Percentiles rank a stretch among this genome's conserved stretches.
Conservation (phyloP, 2,329 filamentous ascomycete species). For the Zymoseptoria pseudotritici region DNA sequence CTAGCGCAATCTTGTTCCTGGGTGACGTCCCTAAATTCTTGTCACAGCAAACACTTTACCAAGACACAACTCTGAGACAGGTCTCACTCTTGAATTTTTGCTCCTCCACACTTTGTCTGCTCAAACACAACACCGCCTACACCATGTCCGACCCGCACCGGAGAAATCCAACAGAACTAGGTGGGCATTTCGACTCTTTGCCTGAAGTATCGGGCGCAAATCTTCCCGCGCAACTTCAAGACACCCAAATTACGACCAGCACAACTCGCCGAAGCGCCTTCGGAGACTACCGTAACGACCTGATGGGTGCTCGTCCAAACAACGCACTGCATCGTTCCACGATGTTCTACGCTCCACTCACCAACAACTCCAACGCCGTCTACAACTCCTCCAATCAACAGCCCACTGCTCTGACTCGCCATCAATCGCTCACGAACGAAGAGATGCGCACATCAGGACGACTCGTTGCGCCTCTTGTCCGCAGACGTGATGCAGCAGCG, state of each 20-base stretch:
- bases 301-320: background rate
- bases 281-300: background rate
- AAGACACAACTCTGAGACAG: background rate
- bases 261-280: background rate
- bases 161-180: background rate
- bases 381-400: too few species aligned
- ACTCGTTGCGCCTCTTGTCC: background rate
- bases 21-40: background rate
- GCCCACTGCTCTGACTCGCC: too few species aligned
- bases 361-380: background rate
- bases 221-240: background rate
- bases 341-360: background rate
- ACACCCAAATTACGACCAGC: background rate
- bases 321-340: background rate
- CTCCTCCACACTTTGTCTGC: background rate
- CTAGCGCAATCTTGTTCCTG: background rate
- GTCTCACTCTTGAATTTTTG: background rate
- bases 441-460: background rate
- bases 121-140: background rate
- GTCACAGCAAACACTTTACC: background rate
- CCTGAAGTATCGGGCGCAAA: too few species aligned
- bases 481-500: background rate
- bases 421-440: background rate
- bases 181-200: background rate
- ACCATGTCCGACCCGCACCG: background rate